A percentile compares a stretch with the other conserved stretches of the same genome.
phyloP scores from a whole-genome alignment of 768 basidiomycete species.

The Paxillus rubicundulus region DNA sequence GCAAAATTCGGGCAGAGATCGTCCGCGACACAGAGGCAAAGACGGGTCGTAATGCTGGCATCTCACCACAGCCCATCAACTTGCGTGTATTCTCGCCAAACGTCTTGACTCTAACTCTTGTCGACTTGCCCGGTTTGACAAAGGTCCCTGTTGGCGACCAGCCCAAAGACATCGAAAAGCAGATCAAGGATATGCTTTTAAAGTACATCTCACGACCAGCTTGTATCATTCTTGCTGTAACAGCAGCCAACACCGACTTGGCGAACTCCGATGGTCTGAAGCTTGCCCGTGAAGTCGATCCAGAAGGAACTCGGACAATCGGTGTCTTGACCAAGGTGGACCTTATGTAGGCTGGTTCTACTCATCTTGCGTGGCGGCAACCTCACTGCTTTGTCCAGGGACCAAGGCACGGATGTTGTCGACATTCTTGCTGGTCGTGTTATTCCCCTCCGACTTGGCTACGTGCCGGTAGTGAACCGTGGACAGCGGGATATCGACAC shows the following conservation, averaged over 20 bases:
- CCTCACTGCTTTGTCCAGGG: constrained; percentile 51
- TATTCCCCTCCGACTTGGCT: constrained; percentile 93
- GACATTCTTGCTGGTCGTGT: constrained; percentile 97
- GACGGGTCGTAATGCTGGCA: constrained; percentile 97
- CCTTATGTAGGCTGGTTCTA: constrained; percentile 72
- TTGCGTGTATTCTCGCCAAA: constrained; percentile 96
- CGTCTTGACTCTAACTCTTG: constrained; percentile 93
- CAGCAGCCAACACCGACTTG: constrained; percentile 93
- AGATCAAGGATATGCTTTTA: constrained; percentile 94
- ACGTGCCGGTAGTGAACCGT: constrained; percentile 98
- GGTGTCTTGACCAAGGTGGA: constrained; percentile 99
- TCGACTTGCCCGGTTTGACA: constrained; percentile 95
- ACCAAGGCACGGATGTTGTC: constrained; percentile 96
- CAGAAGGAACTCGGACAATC: constrained; percentile 94
- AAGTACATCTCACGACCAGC: constrained; percentile 95
- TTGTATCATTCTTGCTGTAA: constrained; percentile 95
- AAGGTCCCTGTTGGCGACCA: constrained; percentile 96
- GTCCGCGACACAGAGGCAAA: constrained; percentile 96
- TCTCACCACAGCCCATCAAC: constrained; percentile 96
- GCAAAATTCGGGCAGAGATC: constrained; percentile 95
- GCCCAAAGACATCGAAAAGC: constrained; percentile 95
- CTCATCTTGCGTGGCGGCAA: not conserved
- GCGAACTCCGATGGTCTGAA: constrained; percentile 98
- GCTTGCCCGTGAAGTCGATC: constrained; percentile 94
- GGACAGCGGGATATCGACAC: constrained; percentile 96